Evolutionary conservation across 2,329 filamentous ascomycete genomes (phyloP).

Genomic region (Botryotinia calthae): DNA sequence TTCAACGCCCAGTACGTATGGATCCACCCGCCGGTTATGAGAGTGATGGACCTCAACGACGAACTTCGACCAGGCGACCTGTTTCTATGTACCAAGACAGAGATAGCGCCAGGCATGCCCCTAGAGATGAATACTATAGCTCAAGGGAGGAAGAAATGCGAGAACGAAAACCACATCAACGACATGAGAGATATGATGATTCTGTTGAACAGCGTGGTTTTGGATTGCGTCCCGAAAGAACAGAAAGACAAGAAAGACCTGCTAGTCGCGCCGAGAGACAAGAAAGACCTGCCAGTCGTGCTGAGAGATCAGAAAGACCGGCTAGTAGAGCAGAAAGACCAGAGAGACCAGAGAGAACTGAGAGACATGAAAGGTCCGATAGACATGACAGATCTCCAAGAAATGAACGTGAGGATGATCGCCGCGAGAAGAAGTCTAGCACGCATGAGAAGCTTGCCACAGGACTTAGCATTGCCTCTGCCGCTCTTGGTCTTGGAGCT

Average conservation of each 20-base stretch:
- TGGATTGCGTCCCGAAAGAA: constrained; percentile 29
- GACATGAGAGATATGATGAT: constrained; percentile 35
- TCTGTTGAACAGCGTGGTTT: constrained; percentile 31
- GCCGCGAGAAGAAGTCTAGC: constrained; percentile 26
- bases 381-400: constrained; percentile 21
- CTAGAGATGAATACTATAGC: constrained; percentile 38
- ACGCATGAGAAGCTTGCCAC: constrained; percentile 36
- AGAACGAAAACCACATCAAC: constrained; percentile 23
- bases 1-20: constrained; percentile 32
- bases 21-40: constrained; percentile 28
- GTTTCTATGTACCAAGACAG: constrained; percentile 35
- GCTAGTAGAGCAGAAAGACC: constrained; percentile 18
- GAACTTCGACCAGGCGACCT: constrained; percentile 34
- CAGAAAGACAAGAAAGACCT: constrained; percentile 19
- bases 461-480: constrained; percentile 37
- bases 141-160: constrained; percentile 32
- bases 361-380: constrained; percentile 25
- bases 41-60: constrained; percentile 38
- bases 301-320: background rate
- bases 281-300: background rate
- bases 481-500: constrained; percentile 37
- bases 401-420: constrained; percentile 23
- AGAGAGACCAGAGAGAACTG: constrained; percentile 22
- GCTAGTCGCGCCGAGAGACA: constrained; percentile 11
- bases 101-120: constrained; percentile 24